Conservation (phyloP, 768 basidiomycete species). For the Pulveroboletus sp. region DNA sequence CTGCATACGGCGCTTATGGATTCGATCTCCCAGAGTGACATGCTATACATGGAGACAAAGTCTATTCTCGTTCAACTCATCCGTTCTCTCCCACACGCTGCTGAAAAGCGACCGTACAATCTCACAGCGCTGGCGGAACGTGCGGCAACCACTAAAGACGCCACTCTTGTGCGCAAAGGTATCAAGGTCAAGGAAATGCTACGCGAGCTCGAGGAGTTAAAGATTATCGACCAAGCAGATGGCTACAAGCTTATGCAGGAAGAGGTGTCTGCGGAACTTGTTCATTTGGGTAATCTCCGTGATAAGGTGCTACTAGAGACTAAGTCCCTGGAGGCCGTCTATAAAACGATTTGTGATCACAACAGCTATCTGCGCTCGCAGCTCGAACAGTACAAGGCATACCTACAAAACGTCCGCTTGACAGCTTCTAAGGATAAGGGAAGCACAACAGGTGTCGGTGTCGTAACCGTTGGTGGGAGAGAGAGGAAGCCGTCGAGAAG, state of each 20-base stretch:
- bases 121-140: slow-evolving; percentile 85
- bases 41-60: slow-evolving; percentile 99
- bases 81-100: slow-evolving; percentile 83
- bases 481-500: slow-evolving; percentile 90
- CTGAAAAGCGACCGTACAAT: slow-evolving; percentile 86
- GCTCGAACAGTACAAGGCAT: slow-evolving; percentile 99
- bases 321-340: slow-evolving; percentile 90
- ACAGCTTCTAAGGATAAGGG: slow-evolving; percentile 89
- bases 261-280: slow-evolving; percentile 91
- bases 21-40: slow-evolving; percentile 94
- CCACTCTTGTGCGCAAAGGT: slow-evolving; percentile 89
- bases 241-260: slow-evolving; percentile 96
- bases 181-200: slow-evolving; percentile 99
- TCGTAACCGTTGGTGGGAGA: slow-evolving; percentile 93
- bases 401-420: slow-evolving; percentile 92
- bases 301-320: slow-evolving; percentile 95
- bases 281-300: slow-evolving; percentile 91
- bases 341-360: slow-evolving; percentile 99
- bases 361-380: slow-evolving; percentile 96
- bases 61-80: slow-evolving; percentile 98
- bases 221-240: slow-evolving; percentile 77
- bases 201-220: slow-evolving; percentile 87
- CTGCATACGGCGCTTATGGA: slow-evolving; percentile 96
- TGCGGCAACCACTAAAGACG: slow-evolving; percentile 96
- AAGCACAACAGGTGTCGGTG: slow-evolving; percentile 82